Conservation (phyloP, 2,329 filamentous ascomycete genomes). For the Geosmithia morbida region DNA sequence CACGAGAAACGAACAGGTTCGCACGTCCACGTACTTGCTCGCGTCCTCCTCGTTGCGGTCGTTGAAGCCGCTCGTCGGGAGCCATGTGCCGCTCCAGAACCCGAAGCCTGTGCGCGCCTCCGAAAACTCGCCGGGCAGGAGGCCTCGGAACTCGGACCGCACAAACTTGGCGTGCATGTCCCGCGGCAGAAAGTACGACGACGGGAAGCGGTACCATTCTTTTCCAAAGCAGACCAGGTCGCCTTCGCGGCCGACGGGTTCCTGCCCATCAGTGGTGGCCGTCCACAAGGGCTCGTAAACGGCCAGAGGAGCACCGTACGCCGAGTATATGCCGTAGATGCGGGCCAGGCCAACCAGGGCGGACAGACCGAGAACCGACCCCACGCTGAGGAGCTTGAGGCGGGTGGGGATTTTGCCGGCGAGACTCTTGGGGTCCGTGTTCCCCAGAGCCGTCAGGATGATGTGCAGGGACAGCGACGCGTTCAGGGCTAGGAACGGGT, state of each 20-base stretch:
- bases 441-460: slow-evolving; percentile 60
- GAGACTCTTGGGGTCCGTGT: slow-evolving; percentile 49
- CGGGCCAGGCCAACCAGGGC: slow-evolving; percentile 55
- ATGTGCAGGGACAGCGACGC: slow-evolving; percentile 77
- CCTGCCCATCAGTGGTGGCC: slow-evolving; percentile 22
- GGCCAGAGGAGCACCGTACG: slow-evolving; percentile 67
- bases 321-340: slow-evolving; percentile 62
- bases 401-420: slow-evolving; percentile 58
- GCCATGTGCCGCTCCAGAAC: slow-evolving; percentile 71
- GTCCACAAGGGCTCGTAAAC: slow-evolving; percentile 56
- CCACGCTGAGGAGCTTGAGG: slow-evolving; percentile 55
- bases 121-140: slow-evolving; percentile 82
- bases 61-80: slow-evolving; percentile 75
- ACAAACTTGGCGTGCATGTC: slow-evolving; percentile 78
- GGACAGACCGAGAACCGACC: slow-evolving; percentile 45
- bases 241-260: slow-evolving; percentile 34
- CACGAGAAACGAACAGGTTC: slow-evolving; percentile 68
- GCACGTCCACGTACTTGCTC: slow-evolving; percentile 71
- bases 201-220: slow-evolving; percentile 97
- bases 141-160: slow-evolving; percentile 75
- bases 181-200: slow-evolving; percentile 79
- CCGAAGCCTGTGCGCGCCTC: slow-evolving; percentile 57
- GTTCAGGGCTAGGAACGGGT: slow-evolving; percentile 81
- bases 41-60: slow-evolving; percentile 77
- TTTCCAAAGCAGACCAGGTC: slow-evolving; percentile 81